Conservation (phyloP, 352 stramenopile species). For the Globisporangium heterothallicum region DNA sequence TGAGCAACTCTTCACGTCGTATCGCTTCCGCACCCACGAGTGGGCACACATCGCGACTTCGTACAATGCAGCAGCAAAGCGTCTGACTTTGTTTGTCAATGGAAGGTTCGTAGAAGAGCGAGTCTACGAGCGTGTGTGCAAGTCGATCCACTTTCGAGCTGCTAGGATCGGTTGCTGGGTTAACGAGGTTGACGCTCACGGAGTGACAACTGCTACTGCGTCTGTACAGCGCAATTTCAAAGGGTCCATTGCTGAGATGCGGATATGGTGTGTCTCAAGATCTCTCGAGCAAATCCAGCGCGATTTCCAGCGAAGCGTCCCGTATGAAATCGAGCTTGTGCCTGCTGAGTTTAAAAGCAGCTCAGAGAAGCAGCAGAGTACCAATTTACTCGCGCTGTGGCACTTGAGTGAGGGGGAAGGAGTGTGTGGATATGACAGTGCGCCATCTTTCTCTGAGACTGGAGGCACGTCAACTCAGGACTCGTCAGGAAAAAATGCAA, state of each 20-base stretch:
- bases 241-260: conserved; percentile 67
- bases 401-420: conserved; percentile 75
- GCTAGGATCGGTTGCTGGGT: conserved; percentile 73
- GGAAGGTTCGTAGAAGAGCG: conserved; percentile 29
- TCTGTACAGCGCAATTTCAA: conserved; percentile 60
- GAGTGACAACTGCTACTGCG: conserved; percentile 21
- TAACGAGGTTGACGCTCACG: conserved; percentile 36
- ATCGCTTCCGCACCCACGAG: conserved; percentile 46
- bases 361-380: conserved; percentile 10
- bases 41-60: conserved; percentile 68
- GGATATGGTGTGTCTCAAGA: conserved; percentile 58
- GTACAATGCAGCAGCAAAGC: conserved; percentile 30
- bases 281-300: conserved; percentile 33
- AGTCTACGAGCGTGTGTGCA: conserved; percentile 35
- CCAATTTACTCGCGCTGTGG: conserved; percentile 48
- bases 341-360: background rate
- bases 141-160: conserved; percentile 41
- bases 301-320: conserved; percentile 64
- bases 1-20: conserved; percentile 54
- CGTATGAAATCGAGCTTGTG: conserved; percentile 20
- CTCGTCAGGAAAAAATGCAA: conserved; percentile 30
- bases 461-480: conserved; percentile 14
- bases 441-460: conserved; percentile 3
- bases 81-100: conserved; percentile 51
- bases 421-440: conserved; percentile 48